These are phyloP conservation scores for Allium sativum DNA, from an alignment of 106 monocot genomes.

Conservation along the genomic window DNA sequence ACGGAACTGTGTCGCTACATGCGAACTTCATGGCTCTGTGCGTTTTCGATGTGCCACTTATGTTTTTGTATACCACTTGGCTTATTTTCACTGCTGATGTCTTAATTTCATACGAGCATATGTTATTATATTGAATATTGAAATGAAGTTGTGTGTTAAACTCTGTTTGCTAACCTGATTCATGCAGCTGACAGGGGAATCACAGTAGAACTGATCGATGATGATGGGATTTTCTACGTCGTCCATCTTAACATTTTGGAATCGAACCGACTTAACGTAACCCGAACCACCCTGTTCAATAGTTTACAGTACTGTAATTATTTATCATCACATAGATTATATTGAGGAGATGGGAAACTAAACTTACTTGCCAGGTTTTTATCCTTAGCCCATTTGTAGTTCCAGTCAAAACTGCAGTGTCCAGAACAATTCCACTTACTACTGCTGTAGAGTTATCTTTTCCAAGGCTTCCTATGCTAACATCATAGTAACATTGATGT, in stretches of 20 bases:
- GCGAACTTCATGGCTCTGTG: slow-evolving; percentile 65
- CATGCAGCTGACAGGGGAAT: slow-evolving; percentile 44
- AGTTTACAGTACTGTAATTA: not conserved
- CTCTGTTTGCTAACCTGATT: slow-evolving; percentile 37
- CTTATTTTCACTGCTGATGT: slow-evolving; percentile 85
- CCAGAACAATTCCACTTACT: slow-evolving; percentile 55
- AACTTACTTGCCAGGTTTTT: slow-evolving; percentile 90
- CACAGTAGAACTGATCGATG: slow-evolving; percentile 96
- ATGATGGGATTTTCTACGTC: slow-evolving; percentile 84
- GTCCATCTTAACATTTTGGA: slow-evolving; percentile 59
- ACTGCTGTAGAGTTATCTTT: slow-evolving; percentile 45
- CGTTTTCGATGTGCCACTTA: slow-evolving; percentile 69
- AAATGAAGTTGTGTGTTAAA: too few species aligned
- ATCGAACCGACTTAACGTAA: slow-evolving; percentile 54
- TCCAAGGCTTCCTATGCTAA: slow-evolving; percentile 93
- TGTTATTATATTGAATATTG: too few species aligned
- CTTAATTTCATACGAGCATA: slow-evolving; percentile 17
- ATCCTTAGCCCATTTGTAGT: slow-evolving; percentile 89
- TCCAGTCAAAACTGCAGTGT: slow-evolving; percentile 45
- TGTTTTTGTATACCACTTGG: slow-evolving; percentile 62
- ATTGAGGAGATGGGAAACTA: not conserved
- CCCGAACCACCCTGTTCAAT: slow-evolving; percentile 76
- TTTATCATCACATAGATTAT: too few species aligned
- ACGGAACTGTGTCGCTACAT: slow-evolving; percentile 82
- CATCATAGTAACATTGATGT: slow-evolving; percentile 8